phyloP scores from a whole-genome alignment of 164 flowering plant species.

The Akebia trifoliata region DNA sequence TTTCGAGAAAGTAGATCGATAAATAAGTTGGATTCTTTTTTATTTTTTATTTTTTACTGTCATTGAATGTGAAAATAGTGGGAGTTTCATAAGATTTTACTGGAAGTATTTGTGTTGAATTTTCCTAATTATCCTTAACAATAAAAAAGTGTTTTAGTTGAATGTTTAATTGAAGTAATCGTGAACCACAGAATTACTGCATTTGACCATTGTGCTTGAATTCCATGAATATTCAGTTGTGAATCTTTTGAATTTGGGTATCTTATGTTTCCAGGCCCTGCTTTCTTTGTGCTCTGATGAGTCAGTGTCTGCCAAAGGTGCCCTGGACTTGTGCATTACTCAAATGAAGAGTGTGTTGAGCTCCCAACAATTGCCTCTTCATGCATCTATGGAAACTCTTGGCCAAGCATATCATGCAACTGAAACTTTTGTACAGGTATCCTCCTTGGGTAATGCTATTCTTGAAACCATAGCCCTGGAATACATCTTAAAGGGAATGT shows the following conservation, averaged over 20 bases:
- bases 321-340: slow-evolving; percentile 71
- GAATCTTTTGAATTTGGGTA: slow-evolving; percentile 5
- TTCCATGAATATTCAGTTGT: not conserved
- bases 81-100: not conserved
- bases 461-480: not conserved
- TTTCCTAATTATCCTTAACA: no score
- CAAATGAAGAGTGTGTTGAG: slow-evolving; percentile 87
- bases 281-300: slow-evolving; percentile 92
- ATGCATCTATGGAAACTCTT: slow-evolving; percentile 84
- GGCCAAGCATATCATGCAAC: slow-evolving; percentile 97
- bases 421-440: slow-evolving; percentile 92
- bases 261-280: slow-evolving; percentile 54
- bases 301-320: slow-evolving; percentile 75
- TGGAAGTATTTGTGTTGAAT: no score
- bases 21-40: not conserved
- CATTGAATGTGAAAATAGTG: not conserved
- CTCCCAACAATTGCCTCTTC: slow-evolving; percentile 73
- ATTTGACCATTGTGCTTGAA: not conserved
- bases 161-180: not conserved
- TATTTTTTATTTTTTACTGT: not conserved
- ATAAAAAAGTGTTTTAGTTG: no score
- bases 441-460: not conserved
- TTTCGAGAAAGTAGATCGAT: not conserved
- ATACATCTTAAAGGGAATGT: not conserved
- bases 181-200: not conserved